Base-by-base conservation (phyloP, 768 basidiomycete genomes). In the Agrocybe pediades region DNA sequence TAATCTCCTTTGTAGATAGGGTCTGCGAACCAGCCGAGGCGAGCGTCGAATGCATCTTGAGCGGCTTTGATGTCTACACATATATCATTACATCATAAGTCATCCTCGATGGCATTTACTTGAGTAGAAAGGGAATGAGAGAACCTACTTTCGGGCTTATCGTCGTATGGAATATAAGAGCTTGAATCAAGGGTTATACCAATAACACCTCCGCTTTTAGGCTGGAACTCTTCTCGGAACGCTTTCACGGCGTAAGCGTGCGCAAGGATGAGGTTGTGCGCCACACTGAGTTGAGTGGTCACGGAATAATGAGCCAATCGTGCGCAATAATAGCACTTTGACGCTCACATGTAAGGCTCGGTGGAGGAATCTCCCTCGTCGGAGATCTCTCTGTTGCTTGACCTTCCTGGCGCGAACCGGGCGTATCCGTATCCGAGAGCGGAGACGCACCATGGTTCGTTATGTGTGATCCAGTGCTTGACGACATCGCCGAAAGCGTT, bases 101-200 rank as follows among this genome's bases (percentile, higher is more conserved):
- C 26, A 25, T 29, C n/a, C 17, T 9, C 17, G 13, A 13, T 24
- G n/a, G 24, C 19, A 24, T 4, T 4, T 11, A 24, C 6, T 47
- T 7, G 9, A n/a, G n/a, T n/a, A n/a, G n/a, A n/a, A n/a, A n/a
- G n/a, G n/a, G n/a, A n/a, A n/a, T n/a, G n/a, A n/a, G n/a, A n/a
- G n/a, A n/a, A 71, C 84, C 57, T 63, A 89, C 88, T 87, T 62
- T 83, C 80, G 0, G 83, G 79, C 19, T 66, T 72, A 49, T 85
- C 76, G 57, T 87, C 82, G 56, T 82, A 89, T 7, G 90, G 88
- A 56, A 85, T 78, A 44, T 79, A 77, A 79, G 82, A 86, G 53
- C 82, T 76, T 13, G 82, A 81, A 59, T 89, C 87, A 39, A 90
- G 73, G 0, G 89, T 90, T 62, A 92, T 86, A 2, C 87, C 88